phyloP scores from a whole-genome alignment of 495 filamentous ascomycete genomes.

The Aspergillus ostianus region DNA sequence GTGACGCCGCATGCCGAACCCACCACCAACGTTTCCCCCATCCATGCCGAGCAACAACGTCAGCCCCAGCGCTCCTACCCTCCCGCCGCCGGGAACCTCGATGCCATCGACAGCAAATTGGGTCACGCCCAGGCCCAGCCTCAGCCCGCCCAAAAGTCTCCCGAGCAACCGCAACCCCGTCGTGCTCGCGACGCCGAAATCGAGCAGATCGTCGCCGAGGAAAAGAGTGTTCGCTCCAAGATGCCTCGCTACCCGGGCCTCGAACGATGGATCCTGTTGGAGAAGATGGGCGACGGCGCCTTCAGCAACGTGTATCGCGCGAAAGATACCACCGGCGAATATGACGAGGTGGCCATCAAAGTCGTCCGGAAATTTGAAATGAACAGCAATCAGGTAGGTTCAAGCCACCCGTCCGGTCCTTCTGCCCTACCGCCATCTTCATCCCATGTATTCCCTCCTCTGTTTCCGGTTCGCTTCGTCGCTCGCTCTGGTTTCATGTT shows the following conservation, averaged over 20 bases:
- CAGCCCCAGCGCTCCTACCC: constrained; percentile 50
- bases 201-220: constrained; percentile 84
- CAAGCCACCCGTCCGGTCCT: constrained; percentile 23
- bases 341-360: constrained; percentile 91
- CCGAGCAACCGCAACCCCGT: constrained; percentile 43
- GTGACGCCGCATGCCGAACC: constrained; percentile 63
- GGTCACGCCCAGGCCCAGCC: constrained; percentile 56
- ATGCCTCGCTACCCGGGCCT: constrained; percentile 89
- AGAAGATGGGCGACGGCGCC: constrained; percentile 99
- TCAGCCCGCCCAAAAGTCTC: constrained; percentile 55
- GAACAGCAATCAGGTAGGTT: constrained; percentile 90
- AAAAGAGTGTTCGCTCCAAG: constrained; percentile 77
- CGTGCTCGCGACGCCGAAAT: constrained; percentile 54
- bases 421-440: background rate
- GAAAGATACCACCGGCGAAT: constrained; percentile 63
- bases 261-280: constrained; percentile 82
- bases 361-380: constrained; percentile 98
- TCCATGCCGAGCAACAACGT: constrained; percentile 65
- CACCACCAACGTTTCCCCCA: constrained; percentile 64
- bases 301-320: constrained; percentile 99
- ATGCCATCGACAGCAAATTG: constrained; percentile 53
- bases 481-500: background rate
- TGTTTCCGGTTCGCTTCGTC: background rate
- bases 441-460: background rate
- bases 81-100: constrained; percentile 51